Percentiles rank a stretch among this genome's conserved stretches.
Conservation (phyloP, 768 basidiomycete species). For the Tulasnella sp. region DNA sequence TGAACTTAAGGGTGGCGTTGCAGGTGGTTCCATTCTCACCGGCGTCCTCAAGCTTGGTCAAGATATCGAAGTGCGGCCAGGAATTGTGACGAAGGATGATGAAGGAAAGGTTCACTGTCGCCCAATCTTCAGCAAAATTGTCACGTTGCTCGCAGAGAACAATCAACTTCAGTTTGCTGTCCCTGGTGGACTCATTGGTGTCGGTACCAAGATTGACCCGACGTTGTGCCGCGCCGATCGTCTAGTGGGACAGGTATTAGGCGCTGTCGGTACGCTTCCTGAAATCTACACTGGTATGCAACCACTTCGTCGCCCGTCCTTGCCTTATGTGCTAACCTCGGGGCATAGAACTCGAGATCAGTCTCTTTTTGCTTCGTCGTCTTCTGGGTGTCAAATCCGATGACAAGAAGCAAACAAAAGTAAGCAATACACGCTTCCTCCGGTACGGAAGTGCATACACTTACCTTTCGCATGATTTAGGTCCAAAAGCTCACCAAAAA, state of each 20-base stretch:
- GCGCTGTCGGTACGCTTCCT: conserved; percentile 87
- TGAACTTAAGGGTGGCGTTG: conserved; percentile 95
- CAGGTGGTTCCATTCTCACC: conserved; percentile 89
- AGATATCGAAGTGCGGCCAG: conserved; percentile 94
- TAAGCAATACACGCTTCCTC: not conserved
- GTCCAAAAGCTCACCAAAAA: conserved; percentile 83
- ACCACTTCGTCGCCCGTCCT: not conserved
- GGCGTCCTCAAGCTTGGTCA: conserved; percentile 82
- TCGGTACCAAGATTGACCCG: conserved; percentile 92
- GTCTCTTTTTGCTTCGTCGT: conserved; percentile 86
- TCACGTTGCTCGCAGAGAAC: conserved; percentile 88
- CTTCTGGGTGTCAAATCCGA: conserved; percentile 97
- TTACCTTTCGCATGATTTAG: conserved; percentile 4
- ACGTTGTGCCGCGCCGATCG: conserved; percentile 95
- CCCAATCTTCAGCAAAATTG: conserved; percentile 84
- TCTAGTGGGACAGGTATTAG: conserved; percentile 90
- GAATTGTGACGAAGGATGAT: conserved; percentile 90
- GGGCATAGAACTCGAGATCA: conserved; percentile 84
- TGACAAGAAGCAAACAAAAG: conserved; percentile 96
- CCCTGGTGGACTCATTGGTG: conserved; percentile 95
- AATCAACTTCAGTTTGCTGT: conserved; percentile 92
- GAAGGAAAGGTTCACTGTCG: conserved; percentile 82
- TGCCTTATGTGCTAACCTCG: not conserved
- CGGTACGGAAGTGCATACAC: not conserved
- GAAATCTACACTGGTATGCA: conserved; percentile 73